Conservation (phyloP, 208 protist species). For the Wallacemonas sp. region DNA sequence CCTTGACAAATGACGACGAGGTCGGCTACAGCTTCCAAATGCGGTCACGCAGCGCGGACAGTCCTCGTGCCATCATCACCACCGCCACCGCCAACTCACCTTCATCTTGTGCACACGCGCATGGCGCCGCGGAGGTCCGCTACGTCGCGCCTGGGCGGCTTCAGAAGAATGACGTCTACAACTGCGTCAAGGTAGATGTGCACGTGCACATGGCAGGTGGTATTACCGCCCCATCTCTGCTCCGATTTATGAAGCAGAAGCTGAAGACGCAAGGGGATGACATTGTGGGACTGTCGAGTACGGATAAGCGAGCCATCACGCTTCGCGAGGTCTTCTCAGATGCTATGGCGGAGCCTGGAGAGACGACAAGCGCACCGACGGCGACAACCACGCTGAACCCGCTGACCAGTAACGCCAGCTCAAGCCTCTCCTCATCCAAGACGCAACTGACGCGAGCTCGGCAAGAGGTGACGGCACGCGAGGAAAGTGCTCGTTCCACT, state of each 20-base stretch:
- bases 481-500: background rate
- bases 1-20: slow-evolving; percentile 80
- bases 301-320: slow-evolving; percentile 22
- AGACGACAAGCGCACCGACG: background rate
- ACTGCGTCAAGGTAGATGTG: slow-evolving; percentile 85
- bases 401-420: too few species aligned
- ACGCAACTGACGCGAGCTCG: too few species aligned
- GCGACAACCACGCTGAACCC: too few species aligned
- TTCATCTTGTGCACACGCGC: too few species aligned
- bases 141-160: background rate
- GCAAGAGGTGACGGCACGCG: background rate
- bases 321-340: slow-evolving; percentile 38
- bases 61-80: background rate
- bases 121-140: background rate
- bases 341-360: slow-evolving; percentile 16
- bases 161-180: slow-evolving; percentile 55
- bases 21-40: slow-evolving; percentile 24
- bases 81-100: too few species aligned
- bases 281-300: slow-evolving; percentile 54
- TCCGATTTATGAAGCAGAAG: slow-evolving; percentile 75
- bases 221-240: slow-evolving; percentile 73
- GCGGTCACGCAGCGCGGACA: too few species aligned
- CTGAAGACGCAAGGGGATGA: slow-evolving; percentile 56
- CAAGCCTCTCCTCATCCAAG: background rate
- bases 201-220: slow-evolving; percentile 82